Conservation (phyloP, 371 early-diverging fungal genomes). For the Coemansia sp. region DNA sequence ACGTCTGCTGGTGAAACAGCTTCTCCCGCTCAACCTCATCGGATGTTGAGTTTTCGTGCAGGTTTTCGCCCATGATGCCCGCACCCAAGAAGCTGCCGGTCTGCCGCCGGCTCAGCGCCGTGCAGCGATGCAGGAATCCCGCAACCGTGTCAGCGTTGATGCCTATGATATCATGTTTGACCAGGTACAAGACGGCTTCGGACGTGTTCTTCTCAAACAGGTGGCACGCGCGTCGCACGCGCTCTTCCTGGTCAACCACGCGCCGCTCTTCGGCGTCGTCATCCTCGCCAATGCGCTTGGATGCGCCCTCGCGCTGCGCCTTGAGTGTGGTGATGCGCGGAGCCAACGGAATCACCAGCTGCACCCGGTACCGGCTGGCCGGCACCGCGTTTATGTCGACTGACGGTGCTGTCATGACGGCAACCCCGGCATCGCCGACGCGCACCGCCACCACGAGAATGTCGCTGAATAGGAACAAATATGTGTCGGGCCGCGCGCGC, state of each 20-base stretch:
- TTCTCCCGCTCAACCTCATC: slow-evolving; percentile 52
- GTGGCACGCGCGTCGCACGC: slow-evolving; percentile 51
- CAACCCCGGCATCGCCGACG: slow-evolving; percentile 35
- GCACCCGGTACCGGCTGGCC: slow-evolving; percentile 31
- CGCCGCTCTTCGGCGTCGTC: slow-evolving; percentile 46
- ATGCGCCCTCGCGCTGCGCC: slow-evolving; percentile 41
- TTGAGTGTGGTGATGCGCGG: slow-evolving; percentile 24
- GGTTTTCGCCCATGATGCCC: slow-evolving; percentile 49
- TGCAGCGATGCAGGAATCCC: slow-evolving; percentile 78
- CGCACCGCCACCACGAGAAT: slow-evolving; percentile 74
- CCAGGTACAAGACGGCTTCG: slow-evolving; percentile 67
- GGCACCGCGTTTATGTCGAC: slow-evolving; percentile 23
- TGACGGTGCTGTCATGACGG: slow-evolving; percentile 38
- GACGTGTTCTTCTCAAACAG: slow-evolving; percentile 72
- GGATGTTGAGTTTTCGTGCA: slow-evolving; percentile 45
- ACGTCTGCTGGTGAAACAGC: slow-evolving; percentile 55
- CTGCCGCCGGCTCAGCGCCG: slow-evolving; percentile 73
- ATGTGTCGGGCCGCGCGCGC: slow-evolving; percentile 69
- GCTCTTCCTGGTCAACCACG: slow-evolving; percentile 42
- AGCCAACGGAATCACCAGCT: slow-evolving; percentile 46
- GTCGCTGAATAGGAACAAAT: slow-evolving; percentile 80
- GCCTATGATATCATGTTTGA: slow-evolving; percentile 69
- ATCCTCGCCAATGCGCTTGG: slow-evolving; percentile 40
- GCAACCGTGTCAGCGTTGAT: slow-evolving; percentile 75
- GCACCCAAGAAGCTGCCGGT: slow-evolving; percentile 71